Percentiles rank a stretch among this genome's conserved stretches.
phyloP scores from a whole-genome alignment of 1,284 basidiomycete species.

The Cryptococcus sp. region DNA sequence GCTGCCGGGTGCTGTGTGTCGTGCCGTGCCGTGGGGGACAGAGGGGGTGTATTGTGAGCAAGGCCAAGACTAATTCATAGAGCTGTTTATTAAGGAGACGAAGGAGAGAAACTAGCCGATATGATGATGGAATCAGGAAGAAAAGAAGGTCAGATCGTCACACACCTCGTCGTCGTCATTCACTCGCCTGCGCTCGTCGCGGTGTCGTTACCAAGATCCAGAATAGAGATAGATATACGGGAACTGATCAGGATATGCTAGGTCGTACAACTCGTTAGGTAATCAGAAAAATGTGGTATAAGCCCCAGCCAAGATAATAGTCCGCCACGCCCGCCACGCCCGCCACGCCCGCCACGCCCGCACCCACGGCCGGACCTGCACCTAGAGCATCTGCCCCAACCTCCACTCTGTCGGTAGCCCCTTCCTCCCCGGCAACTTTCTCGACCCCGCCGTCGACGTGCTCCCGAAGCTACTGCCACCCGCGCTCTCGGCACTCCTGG shows the following conservation, averaged over 20 bases:
- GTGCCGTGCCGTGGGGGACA: too few species aligned
- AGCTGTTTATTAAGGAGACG: background rate
- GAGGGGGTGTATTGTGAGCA: background rate
- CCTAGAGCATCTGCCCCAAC: conserved; percentile 5
- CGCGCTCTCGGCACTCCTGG: background rate
- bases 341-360: too few species aligned
- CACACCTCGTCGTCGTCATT: too few species aligned
- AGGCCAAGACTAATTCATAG: conserved; percentile 2
- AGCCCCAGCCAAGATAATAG: too few species aligned
- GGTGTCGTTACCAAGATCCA: background rate
- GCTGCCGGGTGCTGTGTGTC: too few species aligned
- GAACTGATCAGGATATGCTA: background rate
- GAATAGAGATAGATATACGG: background rate
- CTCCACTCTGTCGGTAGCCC: conserved; percentile 14
- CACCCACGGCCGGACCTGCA: background rate
- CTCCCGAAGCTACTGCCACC: background rate
- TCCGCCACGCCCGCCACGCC: too few species aligned
- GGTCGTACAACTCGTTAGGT: background rate
- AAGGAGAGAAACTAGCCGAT: background rate
- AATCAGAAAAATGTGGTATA: background rate
- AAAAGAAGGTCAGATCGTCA: background rate
- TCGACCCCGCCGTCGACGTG: conserved; percentile 1
- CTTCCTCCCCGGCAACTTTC: conserved; percentile 12
- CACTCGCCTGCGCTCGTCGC: too few species aligned
- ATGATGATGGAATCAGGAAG: background rate